Base-by-base conservation (phyloP, 139 green algal species). In the Chlorella sorokiniana region DNA sequence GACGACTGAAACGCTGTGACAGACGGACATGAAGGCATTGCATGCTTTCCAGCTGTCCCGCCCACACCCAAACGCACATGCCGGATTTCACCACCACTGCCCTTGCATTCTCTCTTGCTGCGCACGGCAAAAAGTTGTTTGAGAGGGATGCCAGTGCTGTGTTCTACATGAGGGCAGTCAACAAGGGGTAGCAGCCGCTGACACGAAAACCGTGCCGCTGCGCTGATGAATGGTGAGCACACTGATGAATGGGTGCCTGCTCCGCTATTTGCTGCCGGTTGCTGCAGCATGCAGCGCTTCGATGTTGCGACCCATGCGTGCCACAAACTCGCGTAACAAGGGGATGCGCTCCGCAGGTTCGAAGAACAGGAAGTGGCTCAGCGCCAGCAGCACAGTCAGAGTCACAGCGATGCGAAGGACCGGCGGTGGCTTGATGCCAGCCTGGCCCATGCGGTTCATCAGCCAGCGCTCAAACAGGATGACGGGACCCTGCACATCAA, bases 381-480 rank as follows among this genome's bases (percentile, higher is more conserved):
- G 48, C 16, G 18, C 35, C 23, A 80, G 59, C 20, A 80, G 74
- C 22, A 38, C 56, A 56, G 20, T 14, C 74, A 80, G 74, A 37
- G 74, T 69, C 23, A 37, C 14, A 5, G 74, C 38, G 3, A 45
- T 65, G 16, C 56, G 52, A 31, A 80, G 52, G 22, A 42, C 22
- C 4, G 37, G 6, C 6, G 74, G 74, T 38, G 14, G 56, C 56
- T 80, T 69, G 54, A 71, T 69, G 38, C 74, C 74, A 0, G 11
- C 33, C 51, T 45, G 27, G 54, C 74, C 52, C 23, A 80, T 37
- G 1, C 25, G 3, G 2, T n/a, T 41, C 25, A 80, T 6, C 20
- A 69, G n/a, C 54, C 25, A 56, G 54, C 74, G 74, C 74, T 80
- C 74, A 14, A 56, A 54, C 22, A 80, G 74, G 25, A 80, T 80